These are phyloP conservation scores for Populus pruinosa DNA, from an alignment of 345 rosid genomes.

Conservation along the genomic window DNA sequence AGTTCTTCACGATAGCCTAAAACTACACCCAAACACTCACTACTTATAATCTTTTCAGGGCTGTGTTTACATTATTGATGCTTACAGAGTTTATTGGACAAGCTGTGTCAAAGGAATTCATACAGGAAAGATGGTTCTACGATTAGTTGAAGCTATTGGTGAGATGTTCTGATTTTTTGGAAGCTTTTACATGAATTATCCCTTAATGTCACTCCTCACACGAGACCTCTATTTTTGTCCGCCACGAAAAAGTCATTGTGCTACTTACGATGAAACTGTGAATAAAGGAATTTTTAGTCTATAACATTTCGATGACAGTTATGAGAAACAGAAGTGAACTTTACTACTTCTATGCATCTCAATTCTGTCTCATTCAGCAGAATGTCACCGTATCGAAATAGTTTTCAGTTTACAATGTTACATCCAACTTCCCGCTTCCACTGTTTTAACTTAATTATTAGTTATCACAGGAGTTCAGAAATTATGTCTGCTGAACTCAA, in stretches of 20 bases:
- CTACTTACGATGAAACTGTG: too few species aligned
- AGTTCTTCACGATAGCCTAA: background rate
- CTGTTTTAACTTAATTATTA: background rate
- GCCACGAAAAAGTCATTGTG: too few species aligned
- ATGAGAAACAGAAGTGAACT: too few species aligned
- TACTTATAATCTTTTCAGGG: slow-evolving; percentile 43
- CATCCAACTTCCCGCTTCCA: background rate
- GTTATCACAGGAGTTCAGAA: background rate
- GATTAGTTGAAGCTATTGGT: slow-evolving; percentile 93
- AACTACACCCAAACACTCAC: background rate
- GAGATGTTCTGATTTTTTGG: background rate
- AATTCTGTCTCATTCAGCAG: background rate
- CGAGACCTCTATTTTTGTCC: background rate
- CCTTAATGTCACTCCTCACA: background rate
- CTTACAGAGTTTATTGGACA: slow-evolving; percentile 81
- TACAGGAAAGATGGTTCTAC: slow-evolving; percentile 83
- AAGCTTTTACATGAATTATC: background rate
- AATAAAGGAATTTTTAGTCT: background rate
- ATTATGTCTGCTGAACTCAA: too few species aligned
- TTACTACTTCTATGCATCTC: too few species aligned
- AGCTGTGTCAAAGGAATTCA: slow-evolving; percentile 75
- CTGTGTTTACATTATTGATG: slow-evolving; percentile 66
- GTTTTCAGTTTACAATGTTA: background rate
- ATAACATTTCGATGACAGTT: background rate
- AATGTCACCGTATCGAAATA: background rate